Base-by-base conservation (phyloP, 192 early-diverging fungal species). In the Allomyces arbusculus region DNA sequence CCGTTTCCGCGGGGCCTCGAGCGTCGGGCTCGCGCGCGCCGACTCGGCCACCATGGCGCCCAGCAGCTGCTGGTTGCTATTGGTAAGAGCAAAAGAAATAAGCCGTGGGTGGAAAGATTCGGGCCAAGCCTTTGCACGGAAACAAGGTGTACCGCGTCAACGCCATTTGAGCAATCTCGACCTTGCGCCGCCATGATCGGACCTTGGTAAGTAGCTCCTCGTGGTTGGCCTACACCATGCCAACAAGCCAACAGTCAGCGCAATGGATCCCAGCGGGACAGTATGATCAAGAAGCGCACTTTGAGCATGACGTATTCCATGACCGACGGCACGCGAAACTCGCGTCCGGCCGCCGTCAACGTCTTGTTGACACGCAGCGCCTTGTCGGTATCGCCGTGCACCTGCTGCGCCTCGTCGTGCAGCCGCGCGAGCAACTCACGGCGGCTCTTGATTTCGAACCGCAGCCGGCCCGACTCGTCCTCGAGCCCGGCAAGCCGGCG, bases 181-280 rank as follows among this genome's bases (percentile, higher is more conserved):
- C 80, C 68, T 83, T 83, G 44, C 79, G 66, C 66, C 80, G 69
- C 81, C 81, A 83, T 24, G 68, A 76, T 55, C 73, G 74, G 33
- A 82, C 68, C 62, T 82, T 82, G 33, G 71, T 72, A 19, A 68
- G 61, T 24, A 83, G 68, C 40, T 83, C 81, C 24, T 76, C 58
- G 69, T 82, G 80, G 62, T 79, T 65, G 43, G 79, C 78, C 74
- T 82, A 67, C 24, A 63, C 24, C 61, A 4, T 3, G 26, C 26
- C 26, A 28, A 28, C 1, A 28, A 28, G 1, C 4, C 26, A 4
- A 28, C 26, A 28, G 26, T 28, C 26, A 28, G 26, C 26, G 4
- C 26, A 28, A 28, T 4, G 26, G 26, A 28, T 28, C 26, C 26
- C 26, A 28, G 26, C 26, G 26, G 26, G 4, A 28, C 26, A 4